Base-by-base conservation (phyloP, 305 asterid species). In the Fraxinus xanthoxyloides region DNA sequence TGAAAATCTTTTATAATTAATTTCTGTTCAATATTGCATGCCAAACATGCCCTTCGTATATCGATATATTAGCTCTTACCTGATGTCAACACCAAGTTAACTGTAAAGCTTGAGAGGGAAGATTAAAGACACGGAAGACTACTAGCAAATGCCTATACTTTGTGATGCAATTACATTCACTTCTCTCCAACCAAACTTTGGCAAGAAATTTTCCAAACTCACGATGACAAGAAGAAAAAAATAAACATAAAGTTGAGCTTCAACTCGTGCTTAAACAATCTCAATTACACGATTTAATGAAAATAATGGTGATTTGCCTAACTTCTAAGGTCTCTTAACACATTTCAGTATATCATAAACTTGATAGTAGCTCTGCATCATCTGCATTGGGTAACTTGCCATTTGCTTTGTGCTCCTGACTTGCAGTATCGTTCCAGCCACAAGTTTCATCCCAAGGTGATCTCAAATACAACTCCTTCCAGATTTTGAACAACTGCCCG, bases 401-500 rank as follows among this genome's bases (percentile, higher is more conserved):
- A 6, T 75, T 69, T 43, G 77, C 67, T 13, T 56, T 78, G 83
- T 26, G 34, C 67, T 24, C 24, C 61, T 6, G 2, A 17, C 48
- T 24, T 43, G 75, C 34, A 69, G 38, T n/a, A 43, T 17, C 6
- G 1, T 7, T 2, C 38, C 17, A 1, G 15, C 78, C 43, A 30
- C 24, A 32, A 70, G 59, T 17, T 80, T 87, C 84, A 81, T 73
- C 80, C 82, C 79, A 63, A 61, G 9, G 89, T 85, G 43, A 93
- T 85, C 88, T 95, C 97, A 75, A 82, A 95, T 28, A 95, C 87
- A 54, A 90, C 94, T 67, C 98, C 98, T 85, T 87, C 90, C 56
- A 88, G 95, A 84, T 92, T 85, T 87, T 87, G 85, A 77, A 93
- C 85, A 4, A 84, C 82, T 38, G 84, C 59, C 9, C 94, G 94